Conservation (phyloP, 75 land plant species). For the Sequoia sempervirens region DNA sequence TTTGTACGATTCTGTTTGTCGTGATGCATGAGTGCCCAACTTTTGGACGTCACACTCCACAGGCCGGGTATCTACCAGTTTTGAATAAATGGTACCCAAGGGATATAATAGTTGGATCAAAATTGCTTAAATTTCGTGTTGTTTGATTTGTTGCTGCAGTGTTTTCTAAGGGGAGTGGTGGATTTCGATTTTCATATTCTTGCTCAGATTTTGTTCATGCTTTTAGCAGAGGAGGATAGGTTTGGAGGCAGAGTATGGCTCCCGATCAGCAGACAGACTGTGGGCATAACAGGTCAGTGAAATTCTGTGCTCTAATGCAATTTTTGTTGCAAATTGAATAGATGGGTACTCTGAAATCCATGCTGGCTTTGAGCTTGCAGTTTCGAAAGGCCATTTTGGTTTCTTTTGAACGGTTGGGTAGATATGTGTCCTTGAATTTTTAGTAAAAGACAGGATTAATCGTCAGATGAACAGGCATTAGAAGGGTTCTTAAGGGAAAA, state of each 20-base stretch:
- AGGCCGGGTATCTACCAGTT: neutral
- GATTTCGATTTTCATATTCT: neutral
- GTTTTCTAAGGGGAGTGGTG: neutral
- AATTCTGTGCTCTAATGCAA: neutral
- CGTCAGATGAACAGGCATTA: neutral
- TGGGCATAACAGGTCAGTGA: conserved; percentile 4
- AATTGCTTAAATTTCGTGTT: neutral
- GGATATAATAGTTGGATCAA: neutral
- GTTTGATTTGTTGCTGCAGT: neutral
- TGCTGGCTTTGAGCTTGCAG: neutral
- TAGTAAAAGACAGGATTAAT: neutral
- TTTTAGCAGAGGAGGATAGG: neutral
- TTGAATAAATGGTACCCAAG: neutral
- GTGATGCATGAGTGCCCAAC: neutral
- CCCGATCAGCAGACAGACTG: neutral
- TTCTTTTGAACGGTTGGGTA: neutral
- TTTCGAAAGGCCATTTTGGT: neutral
- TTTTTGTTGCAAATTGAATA: neutral
- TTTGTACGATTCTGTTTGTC: neutral
- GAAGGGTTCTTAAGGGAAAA: neutral
- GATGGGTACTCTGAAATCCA: neutral
- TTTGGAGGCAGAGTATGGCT: neutral
- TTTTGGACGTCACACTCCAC: neutral
- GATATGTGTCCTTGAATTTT: neutral
- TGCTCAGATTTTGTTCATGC: neutral